phyloP scores from a whole-genome alignment of 108 stramenopile genomes.

The Discostella pseudostelligera region DNA sequence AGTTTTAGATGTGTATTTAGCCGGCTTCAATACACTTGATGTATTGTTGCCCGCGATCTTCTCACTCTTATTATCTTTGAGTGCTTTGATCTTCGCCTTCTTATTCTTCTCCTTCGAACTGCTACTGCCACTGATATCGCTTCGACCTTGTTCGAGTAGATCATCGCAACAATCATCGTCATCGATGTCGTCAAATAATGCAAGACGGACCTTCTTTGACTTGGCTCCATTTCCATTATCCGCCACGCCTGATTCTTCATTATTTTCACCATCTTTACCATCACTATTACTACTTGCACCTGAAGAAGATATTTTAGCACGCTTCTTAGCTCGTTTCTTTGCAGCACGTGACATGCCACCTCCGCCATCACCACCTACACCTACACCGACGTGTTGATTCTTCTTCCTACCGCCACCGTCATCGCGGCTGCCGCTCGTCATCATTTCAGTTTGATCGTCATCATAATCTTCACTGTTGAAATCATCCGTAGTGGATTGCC shows the following conservation, averaged over 20 bases:
- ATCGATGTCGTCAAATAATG: constrained; percentile 20
- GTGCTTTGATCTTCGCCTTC: constrained; percentile 18
- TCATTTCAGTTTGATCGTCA: background rate
- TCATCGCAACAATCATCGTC: constrained; percentile 7
- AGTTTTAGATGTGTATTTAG: constrained; percentile 2
- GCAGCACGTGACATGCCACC: constrained; percentile 79
- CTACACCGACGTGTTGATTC: too few species aligned
- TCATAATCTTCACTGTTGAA: too few species aligned
- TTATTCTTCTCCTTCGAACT: constrained; percentile 3
- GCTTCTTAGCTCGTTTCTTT: constrained; percentile 83
- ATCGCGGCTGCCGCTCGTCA: too few species aligned
- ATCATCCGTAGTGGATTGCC: too few species aligned
- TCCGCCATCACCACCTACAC: constrained; percentile 5
- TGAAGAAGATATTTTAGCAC: constrained; percentile 39
- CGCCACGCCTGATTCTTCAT: too few species aligned
- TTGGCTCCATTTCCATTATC: background rate
- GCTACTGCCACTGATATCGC: background rate
- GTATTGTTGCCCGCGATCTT: constrained; percentile 3
- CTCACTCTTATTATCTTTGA: constrained; percentile 11
- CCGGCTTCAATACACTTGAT: background rate
- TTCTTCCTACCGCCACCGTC: background rate
- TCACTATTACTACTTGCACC: background rate
- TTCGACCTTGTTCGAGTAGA: background rate
- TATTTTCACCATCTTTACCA: background rate
- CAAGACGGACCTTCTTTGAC: constrained; percentile 17